These are phyloP conservation scores for Helichrysum umbraculigerum DNA, from an alignment of 129 eudicot genomes.

Conservation along the genomic window DNA sequence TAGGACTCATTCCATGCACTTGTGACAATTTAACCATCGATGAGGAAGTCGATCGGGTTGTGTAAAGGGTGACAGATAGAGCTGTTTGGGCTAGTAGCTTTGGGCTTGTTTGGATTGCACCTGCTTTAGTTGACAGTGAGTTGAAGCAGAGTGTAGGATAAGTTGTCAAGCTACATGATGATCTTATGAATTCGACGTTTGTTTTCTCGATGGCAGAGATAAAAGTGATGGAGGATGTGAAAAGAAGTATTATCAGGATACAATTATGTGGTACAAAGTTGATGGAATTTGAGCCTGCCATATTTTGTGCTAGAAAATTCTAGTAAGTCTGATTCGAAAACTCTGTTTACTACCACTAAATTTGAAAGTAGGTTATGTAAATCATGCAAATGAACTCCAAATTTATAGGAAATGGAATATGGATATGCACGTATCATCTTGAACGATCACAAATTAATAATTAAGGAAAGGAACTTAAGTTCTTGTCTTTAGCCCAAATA, in stretches of 20 bases:
- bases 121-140: slow-evolving; percentile 39
- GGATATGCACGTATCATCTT: not conserved
- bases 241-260: slow-evolving; percentile 8
- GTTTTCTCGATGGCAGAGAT: slow-evolving; percentile 24
- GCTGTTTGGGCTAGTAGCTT: slow-evolving; percentile 41
- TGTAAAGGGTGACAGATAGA: slow-evolving; percentile 40
- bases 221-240: slow-evolving; percentile 15
- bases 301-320: not conserved
- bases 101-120: slow-evolving; percentile 41
- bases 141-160: slow-evolving; percentile 49
- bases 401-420: slow-evolving; percentile 22
- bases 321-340: not conserved
- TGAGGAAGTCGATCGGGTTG: slow-evolving; percentile 34
- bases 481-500: not conserved
- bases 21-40: slow-evolving; percentile 40
- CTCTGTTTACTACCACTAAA: not conserved
- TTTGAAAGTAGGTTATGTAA: slow-evolving; percentile 1
- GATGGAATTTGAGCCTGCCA: slow-evolving; percentile 15
- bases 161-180: slow-evolving; percentile 45
- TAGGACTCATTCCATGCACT: slow-evolving; percentile 34
- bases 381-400: slow-evolving; percentile 4
- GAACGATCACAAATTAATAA: not conserved
- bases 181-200: slow-evolving; percentile 37
- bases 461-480: not conserved
- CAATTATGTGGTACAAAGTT: not conserved